A percentile compares a stretch with the other conserved stretches of the same genome.
Conservation (phyloP, 1,284 basidiomycete genomes). For the Puccinia polysora region DNA sequence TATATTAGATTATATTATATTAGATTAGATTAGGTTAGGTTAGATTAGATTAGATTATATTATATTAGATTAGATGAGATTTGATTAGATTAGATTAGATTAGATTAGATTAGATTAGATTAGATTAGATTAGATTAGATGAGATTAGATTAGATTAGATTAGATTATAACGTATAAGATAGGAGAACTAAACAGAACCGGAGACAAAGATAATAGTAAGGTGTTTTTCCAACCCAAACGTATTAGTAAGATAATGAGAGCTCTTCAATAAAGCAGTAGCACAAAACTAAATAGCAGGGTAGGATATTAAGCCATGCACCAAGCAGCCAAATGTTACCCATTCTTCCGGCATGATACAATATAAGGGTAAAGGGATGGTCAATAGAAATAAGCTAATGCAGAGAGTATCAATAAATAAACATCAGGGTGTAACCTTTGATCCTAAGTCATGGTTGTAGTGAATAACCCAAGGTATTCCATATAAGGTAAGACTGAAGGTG, state of each 20-base stretch:
- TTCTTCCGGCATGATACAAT: not conserved
- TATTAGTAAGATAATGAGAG: too few species aligned
- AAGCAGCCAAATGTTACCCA: not conserved
- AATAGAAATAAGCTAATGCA: conserved; percentile 1
- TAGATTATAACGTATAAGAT: not conserved
- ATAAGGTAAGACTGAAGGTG: too few species aligned
- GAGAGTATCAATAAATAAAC: not conserved
- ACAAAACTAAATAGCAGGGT: conserved; percentile 9
- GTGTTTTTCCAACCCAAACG: not conserved
- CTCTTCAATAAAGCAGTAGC: not conserved
- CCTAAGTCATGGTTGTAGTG: conserved; percentile 5
- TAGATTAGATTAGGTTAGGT: too few species aligned
- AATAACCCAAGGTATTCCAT: conserved; percentile 1
- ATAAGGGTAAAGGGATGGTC: conserved; percentile 7
- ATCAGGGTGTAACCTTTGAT: not conserved
- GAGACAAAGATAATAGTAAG: conserved; percentile 11
- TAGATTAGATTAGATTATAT: not conserved
- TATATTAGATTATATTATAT: too few species aligned
- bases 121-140: not conserved
- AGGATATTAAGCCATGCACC: conserved; percentile 1
- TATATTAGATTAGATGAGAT: not conserved
- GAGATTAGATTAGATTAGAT: not conserved
- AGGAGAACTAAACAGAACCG: conserved; percentile 2
- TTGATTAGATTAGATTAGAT: not conserved
- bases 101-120: not conserved